Base-by-base conservation (phyloP, 108 stramenopile species). In the Cyclotella choctawhatcheeana region DNA sequence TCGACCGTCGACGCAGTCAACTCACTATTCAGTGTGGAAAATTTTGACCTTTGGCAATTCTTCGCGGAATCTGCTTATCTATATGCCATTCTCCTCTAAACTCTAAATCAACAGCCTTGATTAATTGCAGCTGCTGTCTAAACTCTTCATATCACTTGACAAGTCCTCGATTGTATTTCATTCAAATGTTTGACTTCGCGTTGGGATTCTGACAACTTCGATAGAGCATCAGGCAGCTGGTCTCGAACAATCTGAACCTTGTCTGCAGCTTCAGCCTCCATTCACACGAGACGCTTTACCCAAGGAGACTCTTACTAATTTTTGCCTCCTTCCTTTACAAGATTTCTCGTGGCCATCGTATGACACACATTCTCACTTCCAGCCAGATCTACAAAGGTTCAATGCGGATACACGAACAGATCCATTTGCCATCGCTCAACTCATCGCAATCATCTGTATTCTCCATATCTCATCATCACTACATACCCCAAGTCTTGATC, bases 261-360 rank as follows among this genome's bases (percentile, higher is more conserved):
- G 18, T 29, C 53, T 26, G 67, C 40, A 17, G 69, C 24, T 35
- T 86, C 77, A n/a, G 69, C 61, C 66, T 82, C 81, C 14, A 81
- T 29, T 99, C n/a, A 99, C 99, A 64, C 98, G 97, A 30, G 98
- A 98, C 24, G 99, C n/a, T n/a, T n/a, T n/a, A 86, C 4, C 98
- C 96, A 55, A 98, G 84, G 18, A 99, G 91, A 76, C 95, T 97
- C 51, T 89, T 81, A 65, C 99, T 99, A 85, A 99, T 99, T 73
- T n/a, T 97, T 96, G 30, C 96, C 98, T 22, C 98, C 98, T 69
- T 99, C 99, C 84, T 97, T 97, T 69, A 92, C 96, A 34, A 98
- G 89, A 30, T 94, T 88, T 10, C 99, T 98, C 27, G 94, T 95
- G 2, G 97, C 97, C 17, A 92, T 91, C 7, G 96, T 97, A 59